Percentiles rank a stretch among this genome's conserved stretches.
Conservation (phyloP, 495 filamentous ascomycete genomes). For the Friedmanniomyces simplex region DNA sequence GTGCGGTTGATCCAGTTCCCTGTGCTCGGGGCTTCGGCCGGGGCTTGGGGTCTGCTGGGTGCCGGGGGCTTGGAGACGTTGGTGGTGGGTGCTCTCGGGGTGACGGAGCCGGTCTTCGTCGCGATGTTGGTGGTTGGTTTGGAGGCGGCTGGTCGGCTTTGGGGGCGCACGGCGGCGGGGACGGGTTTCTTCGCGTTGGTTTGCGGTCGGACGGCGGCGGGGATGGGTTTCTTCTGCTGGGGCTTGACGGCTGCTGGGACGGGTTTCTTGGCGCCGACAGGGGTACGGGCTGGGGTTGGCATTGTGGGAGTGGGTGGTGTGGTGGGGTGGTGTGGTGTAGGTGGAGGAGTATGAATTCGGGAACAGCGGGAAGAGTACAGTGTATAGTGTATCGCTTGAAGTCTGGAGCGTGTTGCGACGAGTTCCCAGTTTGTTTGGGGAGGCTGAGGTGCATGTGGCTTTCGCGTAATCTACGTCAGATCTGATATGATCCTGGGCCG, state of each 20-base stretch:
- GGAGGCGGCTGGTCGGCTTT: background rate
- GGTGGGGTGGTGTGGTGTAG: background rate
- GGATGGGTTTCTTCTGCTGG: background rate
- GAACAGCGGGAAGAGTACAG: too few species aligned
- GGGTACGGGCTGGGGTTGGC: background rate
- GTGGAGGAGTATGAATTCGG: too few species aligned
- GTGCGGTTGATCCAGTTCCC: conserved; percentile 30
- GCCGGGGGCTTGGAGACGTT: background rate
- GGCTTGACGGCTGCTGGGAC: background rate
- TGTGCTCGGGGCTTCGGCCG: background rate
- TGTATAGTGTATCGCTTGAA: too few species aligned
- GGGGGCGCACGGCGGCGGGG: background rate
- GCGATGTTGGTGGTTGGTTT: background rate
- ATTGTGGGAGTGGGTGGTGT: background rate
- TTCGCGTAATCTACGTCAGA: background rate
- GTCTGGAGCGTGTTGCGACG: too few species aligned
- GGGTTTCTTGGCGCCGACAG: background rate
- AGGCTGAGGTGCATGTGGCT: too few species aligned
- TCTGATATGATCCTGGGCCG: too few species aligned
- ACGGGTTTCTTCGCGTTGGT: conserved; percentile 8
- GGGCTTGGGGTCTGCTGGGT: background rate
- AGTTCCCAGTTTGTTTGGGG: too few species aligned
- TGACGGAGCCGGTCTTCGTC: background rate
- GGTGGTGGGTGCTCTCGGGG: background rate
- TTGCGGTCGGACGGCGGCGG: background rate